A percentile compares a stretch with the other conserved stretches of the same genome.
Evolutionary conservation across 371 early-diverging fungal species (phyloP).

Genomic region (Syncephalastrum contaminatum): DNA sequence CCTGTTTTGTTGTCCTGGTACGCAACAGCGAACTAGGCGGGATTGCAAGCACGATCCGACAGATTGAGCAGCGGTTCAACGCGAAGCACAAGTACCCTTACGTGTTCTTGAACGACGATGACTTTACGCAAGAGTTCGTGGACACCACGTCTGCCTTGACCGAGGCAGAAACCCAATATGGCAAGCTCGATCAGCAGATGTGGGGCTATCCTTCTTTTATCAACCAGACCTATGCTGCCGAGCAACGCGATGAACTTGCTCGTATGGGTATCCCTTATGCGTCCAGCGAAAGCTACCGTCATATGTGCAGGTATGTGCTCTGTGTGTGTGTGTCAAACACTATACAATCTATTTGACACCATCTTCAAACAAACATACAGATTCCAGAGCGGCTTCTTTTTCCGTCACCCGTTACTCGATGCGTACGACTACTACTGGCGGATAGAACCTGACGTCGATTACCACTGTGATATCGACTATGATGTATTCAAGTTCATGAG

Average conservation of each 20-base stretch:
- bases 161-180: constrained; percentile 81
- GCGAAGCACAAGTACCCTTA: constrained; percentile 85
- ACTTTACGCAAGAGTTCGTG: constrained; percentile 76
- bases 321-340: too few species aligned
- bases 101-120: constrained; percentile 84
- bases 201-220: constrained; percentile 90
- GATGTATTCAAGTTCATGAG: constrained; percentile 89
- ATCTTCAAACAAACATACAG: constrained; percentile 19
- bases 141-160: constrained; percentile 60
- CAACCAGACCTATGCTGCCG: constrained; percentile 65
- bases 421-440: constrained; percentile 95
- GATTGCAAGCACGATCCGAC: constrained; percentile 67
- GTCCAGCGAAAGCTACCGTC: constrained; percentile 80
- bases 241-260: constrained; percentile 58
- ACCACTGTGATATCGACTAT: constrained; percentile 84
- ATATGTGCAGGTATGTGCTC: constrained; percentile 81
- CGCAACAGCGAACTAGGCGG: constrained; percentile 79
- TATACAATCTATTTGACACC: too few species aligned
- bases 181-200: constrained; percentile 63
- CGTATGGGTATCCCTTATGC: constrained; percentile 76
- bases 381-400: constrained; percentile 80
- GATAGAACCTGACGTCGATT: constrained; percentile 91
- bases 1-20: constrained; percentile 65
- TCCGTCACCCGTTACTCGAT: constrained; percentile 76
- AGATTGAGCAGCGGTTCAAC: constrained; percentile 88